Evolutionary conservation across 306 rosid species (phyloP).

Genomic region (Inga oerstediana): DNA sequence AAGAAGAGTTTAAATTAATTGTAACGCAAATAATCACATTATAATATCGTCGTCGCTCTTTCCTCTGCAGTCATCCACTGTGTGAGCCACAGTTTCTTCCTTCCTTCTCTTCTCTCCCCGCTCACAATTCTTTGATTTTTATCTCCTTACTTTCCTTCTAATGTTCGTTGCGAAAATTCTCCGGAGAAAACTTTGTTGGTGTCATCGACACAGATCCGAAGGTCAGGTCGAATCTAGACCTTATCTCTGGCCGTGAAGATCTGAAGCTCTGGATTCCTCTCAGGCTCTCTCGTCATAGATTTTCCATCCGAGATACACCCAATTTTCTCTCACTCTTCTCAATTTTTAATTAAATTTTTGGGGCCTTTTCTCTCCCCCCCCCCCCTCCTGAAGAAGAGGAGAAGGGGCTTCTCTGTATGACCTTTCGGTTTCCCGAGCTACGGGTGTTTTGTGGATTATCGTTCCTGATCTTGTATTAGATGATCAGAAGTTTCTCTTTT

Average conservation of each 20-base stretch:
- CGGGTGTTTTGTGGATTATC: slow-evolving; percentile 34
- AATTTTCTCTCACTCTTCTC: slow-evolving; percentile 23
- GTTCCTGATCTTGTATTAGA: slow-evolving; percentile 35
- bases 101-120: neutral
- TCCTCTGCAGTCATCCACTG: slow-evolving; percentile 35
- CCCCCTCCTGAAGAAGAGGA: slow-evolving; percentile 21
- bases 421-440: slow-evolving; percentile 38
- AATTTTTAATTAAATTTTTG: neutral
- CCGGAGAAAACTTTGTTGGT: slow-evolving; percentile 35
- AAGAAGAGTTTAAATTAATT: neutral
- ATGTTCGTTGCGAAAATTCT: slow-evolving; percentile 6
- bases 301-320: slow-evolving; percentile 12
- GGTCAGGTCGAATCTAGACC: slow-evolving; percentile 35
- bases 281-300: neutral
- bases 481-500: slow-evolving; percentile 13
- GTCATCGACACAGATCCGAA: slow-evolving; percentile 55
- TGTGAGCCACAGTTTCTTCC: slow-evolving; percentile 32
- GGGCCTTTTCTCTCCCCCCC: neutral
- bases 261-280: slow-evolving; percentile 40
- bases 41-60: slow-evolving; percentile 20
- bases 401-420: slow-evolving; percentile 33
- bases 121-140: neutral
- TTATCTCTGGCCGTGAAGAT: slow-evolving; percentile 22
- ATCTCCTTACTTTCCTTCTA: slow-evolving; percentile 13
- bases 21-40: neutral